Evolutionary conservation across 1,139 yeast species (phyloP).

Genomic region (Candida labiduridarum): DNA sequence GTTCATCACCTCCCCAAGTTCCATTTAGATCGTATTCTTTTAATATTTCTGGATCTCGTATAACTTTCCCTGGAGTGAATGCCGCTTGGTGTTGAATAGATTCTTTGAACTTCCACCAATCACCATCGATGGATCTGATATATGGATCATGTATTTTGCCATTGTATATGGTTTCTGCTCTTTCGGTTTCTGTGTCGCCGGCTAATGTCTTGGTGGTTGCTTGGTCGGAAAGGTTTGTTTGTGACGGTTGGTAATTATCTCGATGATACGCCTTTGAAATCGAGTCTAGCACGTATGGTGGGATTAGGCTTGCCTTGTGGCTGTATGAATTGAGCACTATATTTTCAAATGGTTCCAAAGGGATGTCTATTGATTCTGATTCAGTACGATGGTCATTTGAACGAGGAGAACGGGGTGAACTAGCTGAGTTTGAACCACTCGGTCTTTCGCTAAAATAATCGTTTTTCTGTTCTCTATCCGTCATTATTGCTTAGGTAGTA

Average conservation of each 20-base stretch:
- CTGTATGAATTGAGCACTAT: conserved; percentile 35
- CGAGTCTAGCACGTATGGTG: conserved; percentile 62
- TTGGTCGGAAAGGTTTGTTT: conserved; percentile 8
- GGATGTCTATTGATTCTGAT: conserved; percentile 8
- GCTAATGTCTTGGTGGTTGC: conserved; percentile 1
- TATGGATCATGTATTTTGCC: conserved; percentile 34
- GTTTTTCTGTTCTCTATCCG: neutral
- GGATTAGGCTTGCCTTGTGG: conserved; percentile 45
- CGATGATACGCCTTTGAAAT: conserved; percentile 48
- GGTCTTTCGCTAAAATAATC: neutral
- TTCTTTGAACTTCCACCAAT: conserved; percentile 40
- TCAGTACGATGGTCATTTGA: neutral
- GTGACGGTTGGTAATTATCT: conserved; percentile 27
- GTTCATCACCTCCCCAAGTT: conserved; percentile 71
- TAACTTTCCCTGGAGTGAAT: conserved; percentile 32
- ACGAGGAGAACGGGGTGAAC: neutral
- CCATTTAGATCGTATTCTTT: conserved; percentile 34
- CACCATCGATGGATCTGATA: conserved; percentile 37
- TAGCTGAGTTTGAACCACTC: neutral
- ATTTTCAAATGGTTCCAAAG: conserved; percentile 28
- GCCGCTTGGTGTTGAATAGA: conserved; percentile 41
- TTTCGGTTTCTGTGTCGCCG: conserved; percentile 19
- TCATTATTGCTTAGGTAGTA: neutral
- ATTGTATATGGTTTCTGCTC: conserved; percentile 11
- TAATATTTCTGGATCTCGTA: conserved; percentile 24